Conservation (phyloP, 139 green algal species). For the Chlamydomonas sp. region DNA sequence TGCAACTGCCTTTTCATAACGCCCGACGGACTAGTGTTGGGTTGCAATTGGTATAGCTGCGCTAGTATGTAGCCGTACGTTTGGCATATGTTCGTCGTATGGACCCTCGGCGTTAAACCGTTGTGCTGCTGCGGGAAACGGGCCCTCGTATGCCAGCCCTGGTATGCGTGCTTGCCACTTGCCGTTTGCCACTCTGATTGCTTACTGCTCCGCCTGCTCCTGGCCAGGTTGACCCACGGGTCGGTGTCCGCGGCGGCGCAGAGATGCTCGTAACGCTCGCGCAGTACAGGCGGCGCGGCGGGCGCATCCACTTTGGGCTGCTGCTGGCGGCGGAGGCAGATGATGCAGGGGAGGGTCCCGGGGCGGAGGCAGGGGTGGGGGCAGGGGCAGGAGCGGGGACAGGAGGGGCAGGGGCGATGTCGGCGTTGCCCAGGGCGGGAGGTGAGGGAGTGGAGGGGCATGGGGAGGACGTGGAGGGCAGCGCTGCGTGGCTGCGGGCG, state of each 20-base stretch:
- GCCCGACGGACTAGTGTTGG: background rate
- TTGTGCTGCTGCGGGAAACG: no score
- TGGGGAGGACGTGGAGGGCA: no score
- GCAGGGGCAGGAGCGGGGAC: background rate
- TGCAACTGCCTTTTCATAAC: background rate
- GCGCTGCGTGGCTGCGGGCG: no score
- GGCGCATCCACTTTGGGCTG: conserved; percentile 57
- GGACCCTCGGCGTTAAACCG: no score
- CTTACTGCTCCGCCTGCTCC: background rate
- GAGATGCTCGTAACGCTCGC: conserved; percentile 51
- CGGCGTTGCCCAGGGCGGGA: no score
- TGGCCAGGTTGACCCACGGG: conserved; percentile 47
- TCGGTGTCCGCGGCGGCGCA: conserved; percentile 27
- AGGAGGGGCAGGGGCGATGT: background rate
- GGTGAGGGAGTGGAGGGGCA: no score
- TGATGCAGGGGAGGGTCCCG: background rate
- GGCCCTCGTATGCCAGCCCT: no score
- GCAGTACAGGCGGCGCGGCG: conserved; percentile 53
- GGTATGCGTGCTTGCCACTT: background rate
- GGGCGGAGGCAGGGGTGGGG: background rate
- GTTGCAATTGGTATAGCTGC: background rate
- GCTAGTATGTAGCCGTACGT: background rate
- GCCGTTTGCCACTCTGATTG: background rate
- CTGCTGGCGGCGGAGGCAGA: conserved; percentile 31
- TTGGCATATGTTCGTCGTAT: no score